These are phyloP conservation scores for Hymenoscyphus albidus DNA, from an alignment of 2,329 filamentous ascomycete species.

Conservation along the genomic window DNA sequence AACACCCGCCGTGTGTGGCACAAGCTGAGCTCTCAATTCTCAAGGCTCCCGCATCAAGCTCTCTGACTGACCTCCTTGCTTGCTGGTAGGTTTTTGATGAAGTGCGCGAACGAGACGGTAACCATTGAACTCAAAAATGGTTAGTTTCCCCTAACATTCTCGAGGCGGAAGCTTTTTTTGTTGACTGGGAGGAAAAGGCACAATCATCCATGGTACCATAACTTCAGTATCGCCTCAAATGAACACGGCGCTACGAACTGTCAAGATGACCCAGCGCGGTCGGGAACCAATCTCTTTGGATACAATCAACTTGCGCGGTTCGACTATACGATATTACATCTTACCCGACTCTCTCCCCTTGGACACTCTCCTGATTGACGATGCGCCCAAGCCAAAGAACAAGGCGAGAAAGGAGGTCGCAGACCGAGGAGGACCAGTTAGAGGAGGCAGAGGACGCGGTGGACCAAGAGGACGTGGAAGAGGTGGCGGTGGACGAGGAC, in stretches of 20 bases:
- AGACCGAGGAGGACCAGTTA: slow-evolving; percentile 42
- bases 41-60: slow-evolving; percentile 39
- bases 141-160: slow-evolving; percentile 39
- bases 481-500: slow-evolving; percentile 47
- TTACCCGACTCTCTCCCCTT: slow-evolving; percentile 92
- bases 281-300: slow-evolving; percentile 86
- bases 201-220: slow-evolving; percentile 94
- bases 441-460: slow-evolving; percentile 44
- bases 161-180: neutral
- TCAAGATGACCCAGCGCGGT: slow-evolving; percentile 91
- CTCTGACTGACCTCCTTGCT: slow-evolving; percentile 34
- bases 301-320: slow-evolving; percentile 94
- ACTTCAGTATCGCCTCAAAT: slow-evolving; percentile 95
- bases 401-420: slow-evolving; percentile 91
- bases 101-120: slow-evolving; percentile 97
- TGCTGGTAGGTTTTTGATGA: slow-evolving; percentile 85
- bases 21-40: slow-evolving; percentile 43
- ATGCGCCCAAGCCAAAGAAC: slow-evolving; percentile 98
- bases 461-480: slow-evolving; percentile 46
- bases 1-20: slow-evolving; percentile 31
- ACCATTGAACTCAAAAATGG: slow-evolving; percentile 99
- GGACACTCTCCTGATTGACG: slow-evolving; percentile 92
- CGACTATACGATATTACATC: slow-evolving; percentile 94
- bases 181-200: slow-evolving; percentile 52
- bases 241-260: slow-evolving; percentile 93